Conservation (phyloP, 1,284 basidiomycete genomes). For the Cystobasidium slooffiae region DNA sequence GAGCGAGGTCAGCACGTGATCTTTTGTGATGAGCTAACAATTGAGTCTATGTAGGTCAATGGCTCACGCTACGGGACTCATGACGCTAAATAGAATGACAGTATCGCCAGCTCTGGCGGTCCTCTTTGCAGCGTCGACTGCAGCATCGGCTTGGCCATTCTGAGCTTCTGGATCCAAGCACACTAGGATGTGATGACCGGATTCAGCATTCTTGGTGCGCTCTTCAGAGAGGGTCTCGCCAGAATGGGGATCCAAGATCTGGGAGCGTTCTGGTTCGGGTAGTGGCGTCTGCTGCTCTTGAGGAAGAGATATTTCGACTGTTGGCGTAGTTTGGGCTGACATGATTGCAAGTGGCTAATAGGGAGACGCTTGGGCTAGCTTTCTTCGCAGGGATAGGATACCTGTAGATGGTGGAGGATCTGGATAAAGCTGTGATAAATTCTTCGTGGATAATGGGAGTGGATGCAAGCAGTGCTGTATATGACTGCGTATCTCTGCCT, state of each 20-base stretch:
- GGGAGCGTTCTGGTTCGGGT: conserved; percentile 22
- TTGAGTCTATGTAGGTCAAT: not conserved
- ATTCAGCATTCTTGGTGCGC: not conserved
- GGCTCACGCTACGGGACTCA: conserved; percentile 39
- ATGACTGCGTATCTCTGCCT: too few species aligned
- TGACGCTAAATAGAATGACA: conserved; percentile 32
- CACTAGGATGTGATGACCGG: conserved; percentile 21
- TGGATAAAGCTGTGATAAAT: too few species aligned
- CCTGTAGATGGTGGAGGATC: too few species aligned
- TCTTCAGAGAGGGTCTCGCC: conserved; percentile 19
- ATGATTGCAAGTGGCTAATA: not conserved
- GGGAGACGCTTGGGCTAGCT: not conserved
- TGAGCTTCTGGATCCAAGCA: conserved; percentile 30
- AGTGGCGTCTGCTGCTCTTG: conserved; percentile 30
- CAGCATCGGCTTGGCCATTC: conserved; percentile 19
- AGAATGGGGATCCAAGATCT: conserved; percentile 21
- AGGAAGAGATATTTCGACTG: conserved; percentile 16
- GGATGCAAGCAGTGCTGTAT: too few species aligned
- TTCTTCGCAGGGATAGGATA: not conserved
- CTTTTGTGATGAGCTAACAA: not conserved
- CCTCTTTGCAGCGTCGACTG: conserved; percentile 16
- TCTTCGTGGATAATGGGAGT: too few species aligned
- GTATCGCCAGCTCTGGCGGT: conserved; percentile 28
- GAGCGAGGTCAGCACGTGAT: conserved; percentile 10
- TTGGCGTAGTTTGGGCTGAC: conserved; percentile 14